Percentiles rank a stretch among this genome's conserved stretches.
phyloP scores from a whole-genome alignment of 371 early-diverging fungal species.

The Zopfochytrium polystomum region DNA sequence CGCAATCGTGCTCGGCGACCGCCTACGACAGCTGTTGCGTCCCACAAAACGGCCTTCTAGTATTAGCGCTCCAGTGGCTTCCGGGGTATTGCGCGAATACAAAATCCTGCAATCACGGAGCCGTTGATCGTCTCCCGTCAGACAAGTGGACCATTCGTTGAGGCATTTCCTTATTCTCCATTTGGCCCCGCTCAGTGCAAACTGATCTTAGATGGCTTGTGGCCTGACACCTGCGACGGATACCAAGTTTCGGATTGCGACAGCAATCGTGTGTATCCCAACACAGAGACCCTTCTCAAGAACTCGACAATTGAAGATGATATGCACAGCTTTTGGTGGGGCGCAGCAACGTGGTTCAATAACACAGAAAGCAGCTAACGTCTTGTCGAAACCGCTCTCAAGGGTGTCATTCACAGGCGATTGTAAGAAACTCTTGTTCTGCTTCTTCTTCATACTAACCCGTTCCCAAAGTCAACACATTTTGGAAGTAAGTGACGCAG shows the following conservation, averaged over 20 bases:
- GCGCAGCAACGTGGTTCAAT: not conserved
- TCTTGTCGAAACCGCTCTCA: not conserved
- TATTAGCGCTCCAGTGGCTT: conserved; percentile 29
- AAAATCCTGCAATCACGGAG: conserved; percentile 20
- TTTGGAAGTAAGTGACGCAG: conserved; percentile 18
- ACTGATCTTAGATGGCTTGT: conserved; percentile 8
- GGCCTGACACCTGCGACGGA: conserved; percentile 26
- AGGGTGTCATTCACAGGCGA: conserved; percentile 21
- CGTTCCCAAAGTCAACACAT: conserved; percentile 5
- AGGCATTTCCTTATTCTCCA: not conserved
- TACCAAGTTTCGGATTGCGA: conserved; percentile 28
- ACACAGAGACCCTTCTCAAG: conserved; percentile 7
- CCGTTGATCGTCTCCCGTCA: conserved; percentile 19
- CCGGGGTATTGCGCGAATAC: conserved; percentile 26
- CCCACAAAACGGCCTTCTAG: conserved; percentile 24
- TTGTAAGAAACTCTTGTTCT: conserved; percentile 16
- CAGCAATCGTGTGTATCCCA: conserved; percentile 8
- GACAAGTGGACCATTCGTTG: conserved; percentile 28
- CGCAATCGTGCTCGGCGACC: too few relatives aligned
- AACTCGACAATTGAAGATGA: conserved; percentile 9
- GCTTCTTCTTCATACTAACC: not conserved
- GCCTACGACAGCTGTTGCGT: conserved; percentile 25
- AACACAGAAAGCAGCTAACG: not conserved
- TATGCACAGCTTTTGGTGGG: conserved; percentile 21
- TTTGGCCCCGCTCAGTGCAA: not conserved